Base-by-base conservation (phyloP, 1,139 yeast genomes). In the Neolecta irregularis region DNA sequence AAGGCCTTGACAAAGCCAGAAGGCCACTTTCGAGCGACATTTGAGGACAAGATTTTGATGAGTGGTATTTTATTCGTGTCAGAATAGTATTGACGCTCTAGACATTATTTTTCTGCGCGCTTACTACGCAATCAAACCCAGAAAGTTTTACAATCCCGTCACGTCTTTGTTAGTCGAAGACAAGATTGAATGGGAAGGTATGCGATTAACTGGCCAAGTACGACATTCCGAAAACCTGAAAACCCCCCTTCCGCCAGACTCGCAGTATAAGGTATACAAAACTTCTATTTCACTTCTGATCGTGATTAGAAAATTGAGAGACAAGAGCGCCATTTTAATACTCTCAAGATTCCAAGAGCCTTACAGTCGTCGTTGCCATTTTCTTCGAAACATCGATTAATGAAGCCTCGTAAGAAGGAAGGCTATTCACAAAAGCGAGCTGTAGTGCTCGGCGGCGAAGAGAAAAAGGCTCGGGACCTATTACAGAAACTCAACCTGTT, bases 11-110 rank as follows among this genome's bases (percentile, higher is more conserved):
- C 93, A 5, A 78, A 78, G 47, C 95, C 96, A 0, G 96, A 85
- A 41, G 99, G 99, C n/a, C 75, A 79, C 54, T 91, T 69, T 63
- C 71, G 99, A 55, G 98, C 98, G n/a, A 75, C 96, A 1, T 91
- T 91, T 57, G 99, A 91, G 57, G 99, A 91, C 55, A 88, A 85
- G 59, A 70, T 88, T 26, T 65, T 85, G 43, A 69, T 88, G 76
- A 46, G 49, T 16, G 51, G 45, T 40, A 39, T 11, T 41, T 32
- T 25, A 11, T 16, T 24, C 11, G 11, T 11, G 3, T n/a, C 17
- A 19, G 18, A 18, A 4, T 30, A 20, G 18, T 35, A 11, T 12
- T 8, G 26, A 15, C 59, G 16, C 19, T 29, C 69, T 92, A 43
- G 98, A 88, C 56, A 78, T 80, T 35, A 69, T 91, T 9, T 76